Conservation (phyloP, 1,139 yeast genomes). For the Ogataea hybrid region DNA sequence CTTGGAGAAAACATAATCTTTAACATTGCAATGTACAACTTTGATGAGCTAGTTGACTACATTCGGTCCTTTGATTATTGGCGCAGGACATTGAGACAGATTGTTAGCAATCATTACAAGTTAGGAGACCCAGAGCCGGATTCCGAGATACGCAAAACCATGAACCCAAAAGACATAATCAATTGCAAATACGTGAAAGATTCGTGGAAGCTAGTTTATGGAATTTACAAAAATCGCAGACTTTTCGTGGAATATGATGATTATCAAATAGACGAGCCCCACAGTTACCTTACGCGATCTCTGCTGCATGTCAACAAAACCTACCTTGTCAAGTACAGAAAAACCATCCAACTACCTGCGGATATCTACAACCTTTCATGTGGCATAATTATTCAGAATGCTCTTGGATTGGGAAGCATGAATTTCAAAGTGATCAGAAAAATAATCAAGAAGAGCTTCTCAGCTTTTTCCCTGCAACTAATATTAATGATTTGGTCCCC, state of each 20-base stretch:
- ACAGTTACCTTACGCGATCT: conserved; percentile 43
- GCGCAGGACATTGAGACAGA: conserved; percentile 36
- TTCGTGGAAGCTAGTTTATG: conserved; percentile 55
- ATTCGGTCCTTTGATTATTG: conserved; percentile 50
- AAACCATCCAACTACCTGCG: conserved; percentile 46
- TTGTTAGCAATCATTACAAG: conserved; percentile 35
- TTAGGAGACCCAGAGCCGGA: conserved; percentile 23
- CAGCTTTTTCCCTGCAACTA: conserved; percentile 54
- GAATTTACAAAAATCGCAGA: conserved; percentile 49
- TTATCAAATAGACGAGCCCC: conserved; percentile 51
- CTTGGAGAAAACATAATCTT: conserved; percentile 41
- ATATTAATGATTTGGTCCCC: conserved; percentile 57
- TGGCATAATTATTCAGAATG: conserved; percentile 51
- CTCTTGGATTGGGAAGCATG: conserved; percentile 59
- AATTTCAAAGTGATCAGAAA: conserved; percentile 45
- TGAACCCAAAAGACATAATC: conserved; percentile 19
- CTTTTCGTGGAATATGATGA: conserved; percentile 53
- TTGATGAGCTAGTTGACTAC: conserved; percentile 40
- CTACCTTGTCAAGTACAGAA: conserved; percentile 48
- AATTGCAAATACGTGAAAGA: conserved; percentile 38
- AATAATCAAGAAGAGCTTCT: conserved; percentile 31
- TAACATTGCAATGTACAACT: conserved; percentile 37
- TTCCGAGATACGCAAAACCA: conserved; percentile 9
- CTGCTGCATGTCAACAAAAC: conserved; percentile 48
- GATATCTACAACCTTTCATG: conserved; percentile 50